These are phyloP conservation scores for Cytospora chrysosperma DNA, from an alignment of 2,329 filamentous ascomycete species.

Conservation along the genomic window DNA sequence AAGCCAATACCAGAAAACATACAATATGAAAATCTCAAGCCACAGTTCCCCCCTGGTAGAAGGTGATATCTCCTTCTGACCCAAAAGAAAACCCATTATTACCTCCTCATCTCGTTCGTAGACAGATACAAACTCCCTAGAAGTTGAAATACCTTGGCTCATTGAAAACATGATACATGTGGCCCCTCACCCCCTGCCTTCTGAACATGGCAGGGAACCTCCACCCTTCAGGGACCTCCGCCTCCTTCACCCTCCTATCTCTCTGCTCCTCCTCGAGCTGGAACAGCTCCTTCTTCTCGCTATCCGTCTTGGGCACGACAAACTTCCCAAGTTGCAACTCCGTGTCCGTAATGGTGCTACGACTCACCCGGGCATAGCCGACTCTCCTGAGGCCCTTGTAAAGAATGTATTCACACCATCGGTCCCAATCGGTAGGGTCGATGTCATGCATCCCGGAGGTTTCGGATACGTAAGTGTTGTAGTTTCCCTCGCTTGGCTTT, in stretches of 20 bases:
- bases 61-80: neutral
- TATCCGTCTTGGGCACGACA: constrained; percentile 69
- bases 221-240: constrained; percentile 71
- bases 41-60: neutral
- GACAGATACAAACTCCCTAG: neutral
- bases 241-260: constrained; percentile 61
- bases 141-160: constrained; percentile 71
- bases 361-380: constrained; percentile 85
- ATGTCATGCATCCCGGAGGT: constrained; percentile 93
- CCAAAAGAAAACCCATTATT: neutral
- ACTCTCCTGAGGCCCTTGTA: constrained; percentile 85
- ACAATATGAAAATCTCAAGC: neutral
- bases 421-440: constrained; percentile 87
- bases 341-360: constrained; percentile 92
- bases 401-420: constrained; percentile 98
- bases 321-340: constrained; percentile 98
- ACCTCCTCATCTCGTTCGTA: constrained; percentile 1
- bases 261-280: constrained; percentile 52
- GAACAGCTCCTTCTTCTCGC: constrained; percentile 48
- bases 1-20: neutral
- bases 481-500: constrained; percentile 87
- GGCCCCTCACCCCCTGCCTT: constrained; percentile 82
- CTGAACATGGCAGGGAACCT: constrained; percentile 83
- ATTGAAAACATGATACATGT: constrained; percentile 92
- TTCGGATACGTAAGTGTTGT: constrained; percentile 90